Evolutionary conservation across 371 early-diverging fungal genomes (phyloP), one percentile per base, ranked within the genome.

Genomic region (Syncephalastrum sp.): DNA sequence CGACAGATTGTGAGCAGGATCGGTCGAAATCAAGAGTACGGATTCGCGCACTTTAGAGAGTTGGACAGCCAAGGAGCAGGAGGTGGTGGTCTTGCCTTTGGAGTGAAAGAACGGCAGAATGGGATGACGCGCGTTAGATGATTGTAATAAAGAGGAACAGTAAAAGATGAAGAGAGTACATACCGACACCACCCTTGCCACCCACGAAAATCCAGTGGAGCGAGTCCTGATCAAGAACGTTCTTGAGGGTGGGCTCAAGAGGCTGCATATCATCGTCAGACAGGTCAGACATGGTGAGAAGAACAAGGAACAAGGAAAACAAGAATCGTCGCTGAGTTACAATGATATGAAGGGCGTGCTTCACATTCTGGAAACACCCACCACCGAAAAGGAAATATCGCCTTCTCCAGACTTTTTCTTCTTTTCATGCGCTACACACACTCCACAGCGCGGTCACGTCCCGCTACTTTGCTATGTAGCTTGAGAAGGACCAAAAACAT

Each of bases 101-200:
- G n/a, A 14, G 21, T 21, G 21, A 2, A 21, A 21, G 21, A 21
- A 21, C 15, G 5, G 19, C 4, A 42, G 6, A 54, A 54, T 21
- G 16, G 8, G 21, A 44, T 44, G 13, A 16, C 23, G 16, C 23
- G 47, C 10, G 27, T 42, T 6, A 47, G 19, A 15, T 25, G 42
- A 60, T 15, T 33, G 14, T 10, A 25, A 50, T 33, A 15, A 19
- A 59, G 60, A 56, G 42, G 24, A 42, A 17, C 27, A 57, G 16
- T 33, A 16, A 51, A 19, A 19, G 43, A 19, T 14, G 60, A 41
- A 33, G 38, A 73, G 10, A 72, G 16, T 16, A 52, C 80, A 92
- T 96, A 77, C 97, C 99, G 60, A 98, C 97, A 72, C 99, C 99
- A 61, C 99, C 99, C 75, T 98, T 98, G 60, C 98, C 98, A 65